Base-by-base conservation (phyloP, 202 grass and related monocot genomes). In the Panicum virgatum region DNA sequence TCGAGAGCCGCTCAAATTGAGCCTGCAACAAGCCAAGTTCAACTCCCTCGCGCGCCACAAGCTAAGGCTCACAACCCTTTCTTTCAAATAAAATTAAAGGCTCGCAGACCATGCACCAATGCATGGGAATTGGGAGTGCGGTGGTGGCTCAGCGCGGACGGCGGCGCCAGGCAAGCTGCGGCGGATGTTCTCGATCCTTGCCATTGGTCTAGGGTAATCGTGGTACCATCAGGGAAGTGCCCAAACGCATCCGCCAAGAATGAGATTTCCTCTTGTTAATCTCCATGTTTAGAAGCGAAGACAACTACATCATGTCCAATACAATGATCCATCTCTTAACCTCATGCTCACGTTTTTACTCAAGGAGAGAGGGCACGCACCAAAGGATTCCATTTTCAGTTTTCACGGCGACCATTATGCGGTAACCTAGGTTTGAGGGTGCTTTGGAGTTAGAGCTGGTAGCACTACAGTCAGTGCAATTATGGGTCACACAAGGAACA, bases 91-190 rank as follows among this genome's bases (percentile, higher is more conserved):
- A 30, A 30, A 30, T 1, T 30, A 30, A 30, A n/a, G n/a, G n/a
- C n/a, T n/a, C n/a, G n/a, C n/a, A n/a, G n/a, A n/a, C n/a, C n/a
- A n/a, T n/a, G 13, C 9, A 45, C 27, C 39, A 7, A 37, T 56
- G 63, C 48, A 42, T n/a, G 51, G 76, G 11, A 60, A 32, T 32
- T n/a, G 51, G 76, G 11, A 60, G 25, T 32, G 62, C 62, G 53
- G 42, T 54, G 71, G 63, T 64, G 72, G 63, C 27, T 71, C 64
- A 69, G 72, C 77, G 77, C 62, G 27, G 71, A 89, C 39, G 74
- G 29, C 70, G 87, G 87, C 54, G 63, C 4, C 77, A 81, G 58
- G 73, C 77, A 75, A 77, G 82, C 63, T 25, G 13, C 63, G 82
- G 62, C 54, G 45, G 77, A 84, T 89, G 77, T 80, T 69, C 6